Base-by-base conservation (phyloP, 169 alveolate species). In the Plasmodium gaboni region DNA sequence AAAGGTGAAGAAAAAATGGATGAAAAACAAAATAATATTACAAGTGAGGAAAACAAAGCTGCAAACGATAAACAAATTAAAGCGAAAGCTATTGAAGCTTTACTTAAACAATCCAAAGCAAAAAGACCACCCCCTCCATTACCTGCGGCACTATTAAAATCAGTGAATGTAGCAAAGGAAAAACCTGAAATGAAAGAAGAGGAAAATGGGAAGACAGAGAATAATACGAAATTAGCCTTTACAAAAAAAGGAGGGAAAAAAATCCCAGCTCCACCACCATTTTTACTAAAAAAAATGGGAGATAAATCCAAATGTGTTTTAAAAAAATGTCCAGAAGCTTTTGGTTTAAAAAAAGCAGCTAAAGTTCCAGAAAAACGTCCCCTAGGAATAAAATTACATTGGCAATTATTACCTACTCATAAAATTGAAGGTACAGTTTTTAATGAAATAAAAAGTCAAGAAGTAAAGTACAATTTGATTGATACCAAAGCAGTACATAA, bases 381-480 rank as follows among this genome's bases (percentile, higher is more conserved):
- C 3, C 28, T 86, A 71, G 92, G 92, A 42, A 86, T 86, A 44
- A 86, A 86, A 61, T 24, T 86, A 59, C 92, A 86, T 65, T 86
- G 92, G 92, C 86, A 86, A 61, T 61, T 86, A 71, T 48, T 86
- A 48, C 92, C 92, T 42, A 71, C 92, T 6, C 87, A 86, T 38
- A 86, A 86, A 61, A 86, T 86, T 57, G 92, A 86, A 86, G 92
- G 92, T 26, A 86, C 92, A 0, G 92, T 86, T 28, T 86, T 86
- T 60, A 71, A 72, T 42, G 92, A 86, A 86, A 86, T 86, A 46
- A 86, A 86, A 71, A 44, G 15, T 60, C 87, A 86, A 19, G 88
- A 80, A 71, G 17, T 50, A 53, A 93, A 87, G 87, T 89, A 85
- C 15, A 65, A 70, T 38, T 63, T 83, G 19, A 92, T 83, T 15